Evolutionary conservation across 1,284 basidiomycete genomes (phyloP), one percentile per base, ranked within the genome.

Genomic region (Somion occarium): DNA sequence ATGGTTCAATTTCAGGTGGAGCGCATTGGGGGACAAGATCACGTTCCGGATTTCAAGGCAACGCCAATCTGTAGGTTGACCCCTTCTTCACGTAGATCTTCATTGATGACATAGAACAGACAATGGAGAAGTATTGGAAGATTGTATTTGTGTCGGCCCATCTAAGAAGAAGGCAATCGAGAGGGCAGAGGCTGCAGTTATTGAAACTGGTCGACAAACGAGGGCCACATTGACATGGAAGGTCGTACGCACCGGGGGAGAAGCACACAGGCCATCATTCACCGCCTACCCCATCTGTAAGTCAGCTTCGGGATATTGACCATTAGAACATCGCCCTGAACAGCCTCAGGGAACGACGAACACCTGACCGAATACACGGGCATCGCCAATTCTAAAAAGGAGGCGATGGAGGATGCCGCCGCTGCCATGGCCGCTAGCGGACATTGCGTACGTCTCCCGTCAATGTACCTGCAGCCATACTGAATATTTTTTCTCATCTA

Each of bases 331-430:
- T 37, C 11, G n/a, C n/a, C 34, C n/a, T 37, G 34, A 19, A 41
- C 20, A 18, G 5, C 19, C 15, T n/a, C 13, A 41, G 39, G 18
- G 42, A 43, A 48, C 18, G 34, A 19, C 20, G 46, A 48, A 39
- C 12, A 5, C 4, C 20, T 48, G n/a, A 24, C 2, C n/a, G 50
- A 44, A 0, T 59, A 50, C 38, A 25, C 39, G 0, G 50, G 44
- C 0, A 13, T 15, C 1, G 59, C 57, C 2, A 15, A 42, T 1
- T 49, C 51, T 1, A 61, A 61, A 53, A 59, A 61, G 52, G 50
- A 26, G 0, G 49, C 46, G 12, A 43, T 49, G 24, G 46, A 53
- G 46, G 38, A 27, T 1, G 38, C 48, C 5, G 46, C 41, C 4
- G 26, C n/a, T 24, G 34, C n/a, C 11, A 39, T 49, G 22, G 48